Evolutionary conservation across 345 rosid species (phyloP).

Genomic region (Populus deltoides): DNA sequence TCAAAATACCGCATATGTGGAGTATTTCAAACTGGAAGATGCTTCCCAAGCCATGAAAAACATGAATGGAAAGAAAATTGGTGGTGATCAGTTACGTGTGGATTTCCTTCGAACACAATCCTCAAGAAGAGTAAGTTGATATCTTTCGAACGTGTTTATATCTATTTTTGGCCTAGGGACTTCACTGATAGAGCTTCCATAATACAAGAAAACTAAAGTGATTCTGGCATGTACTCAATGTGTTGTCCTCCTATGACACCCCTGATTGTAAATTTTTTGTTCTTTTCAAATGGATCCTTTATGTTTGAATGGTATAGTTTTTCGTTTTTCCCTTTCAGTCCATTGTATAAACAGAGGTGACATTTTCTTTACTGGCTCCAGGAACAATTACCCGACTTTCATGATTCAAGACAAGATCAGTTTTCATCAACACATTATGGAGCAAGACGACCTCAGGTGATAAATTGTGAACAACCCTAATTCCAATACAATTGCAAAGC

Average conservation of each 20-base stretch:
- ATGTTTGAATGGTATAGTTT: background rate
- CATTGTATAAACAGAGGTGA: background rate
- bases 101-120: constrained; percentile 80
- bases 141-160: background rate
- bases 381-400: constrained; percentile 59
- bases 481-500: background rate
- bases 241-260: background rate
- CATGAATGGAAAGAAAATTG: constrained; percentile 74
- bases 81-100: constrained; percentile 80
- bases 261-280: background rate
- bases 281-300: background rate
- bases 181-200: background rate
- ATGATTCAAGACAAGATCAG: constrained; percentile 50
- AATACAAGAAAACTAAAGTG: background rate
- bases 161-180: background rate
- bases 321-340: background rate
- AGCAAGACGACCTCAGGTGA: constrained; percentile 56
- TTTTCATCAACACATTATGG: constrained; percentile 38
- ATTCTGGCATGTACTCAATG: background rate
- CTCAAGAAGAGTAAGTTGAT: constrained; percentile 64
- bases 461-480: constrained; percentile 5
- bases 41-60: constrained; percentile 73
- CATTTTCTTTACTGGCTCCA: constrained; percentile 14
- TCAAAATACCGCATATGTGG: constrained; percentile 72
- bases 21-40: constrained; percentile 60